Percentiles rank a stretch among this genome's conserved stretches.
Conservation (phyloP, 83 land plant species). For the Larix sibirica region DNA sequence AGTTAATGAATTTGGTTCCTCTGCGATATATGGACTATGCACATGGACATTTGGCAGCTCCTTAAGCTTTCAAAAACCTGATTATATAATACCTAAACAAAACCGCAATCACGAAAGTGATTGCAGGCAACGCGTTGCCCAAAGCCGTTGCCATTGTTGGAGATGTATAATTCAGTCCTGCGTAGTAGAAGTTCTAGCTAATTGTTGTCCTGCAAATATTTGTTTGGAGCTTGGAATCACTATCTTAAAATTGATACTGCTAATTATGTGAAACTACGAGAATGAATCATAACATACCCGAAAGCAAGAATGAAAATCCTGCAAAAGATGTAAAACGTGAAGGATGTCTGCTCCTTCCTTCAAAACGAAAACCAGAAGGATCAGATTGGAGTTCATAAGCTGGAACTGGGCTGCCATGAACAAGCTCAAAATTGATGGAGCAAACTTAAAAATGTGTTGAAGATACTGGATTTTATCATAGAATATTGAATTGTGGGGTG, state of each 20-base stretch:
- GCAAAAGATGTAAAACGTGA: neutral
- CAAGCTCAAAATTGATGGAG: too few relatives aligned
- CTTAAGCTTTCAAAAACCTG: too few relatives aligned
- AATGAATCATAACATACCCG: neutral
- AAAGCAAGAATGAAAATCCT: constrained; percentile 6
- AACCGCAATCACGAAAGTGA: constrained; percentile 15
- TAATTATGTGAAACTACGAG: neutral
- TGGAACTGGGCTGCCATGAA: neutral
- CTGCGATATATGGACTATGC: too few relatives aligned
- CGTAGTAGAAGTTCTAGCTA: constrained; percentile 4
- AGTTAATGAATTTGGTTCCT: too few relatives aligned
- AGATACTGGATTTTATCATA: too few relatives aligned
- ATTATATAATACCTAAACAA: neutral
- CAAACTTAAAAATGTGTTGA: too few relatives aligned
- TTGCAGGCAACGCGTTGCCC: neutral
- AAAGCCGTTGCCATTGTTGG: neutral
- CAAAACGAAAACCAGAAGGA: neutral
- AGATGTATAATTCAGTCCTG: constrained; percentile 7
- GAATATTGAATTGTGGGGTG: too few relatives aligned
- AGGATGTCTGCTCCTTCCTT: neutral
- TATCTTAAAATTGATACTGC: neutral
- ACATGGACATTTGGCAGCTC: too few relatives aligned
- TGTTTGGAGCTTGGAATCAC: neutral
- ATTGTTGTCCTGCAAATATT: neutral
- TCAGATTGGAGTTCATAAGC: neutral